A percentile compares a stretch with the other conserved stretches of the same genome.
Evolutionary conservation across 2,329 filamentous ascomycete genomes (phyloP).

Genomic region (Colletotrichum sp.): DNA sequence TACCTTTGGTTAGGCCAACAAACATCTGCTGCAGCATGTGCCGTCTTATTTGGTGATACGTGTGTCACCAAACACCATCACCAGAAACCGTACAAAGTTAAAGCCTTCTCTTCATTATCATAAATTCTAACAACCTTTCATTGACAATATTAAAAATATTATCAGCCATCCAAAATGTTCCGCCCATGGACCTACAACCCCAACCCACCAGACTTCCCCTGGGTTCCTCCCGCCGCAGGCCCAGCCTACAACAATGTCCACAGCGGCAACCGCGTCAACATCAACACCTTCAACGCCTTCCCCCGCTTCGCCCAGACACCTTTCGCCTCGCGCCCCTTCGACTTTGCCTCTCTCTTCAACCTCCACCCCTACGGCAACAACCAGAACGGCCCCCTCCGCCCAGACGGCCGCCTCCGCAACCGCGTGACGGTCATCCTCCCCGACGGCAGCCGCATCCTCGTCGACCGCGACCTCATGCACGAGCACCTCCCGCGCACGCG

Average conservation of each 20-base stretch:
- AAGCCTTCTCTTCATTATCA: not conserved
- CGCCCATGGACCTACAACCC: not conserved
- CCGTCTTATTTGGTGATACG: not conserved
- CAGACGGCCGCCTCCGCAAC: constrained; percentile 1
- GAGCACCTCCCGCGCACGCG: constrained; percentile 17
- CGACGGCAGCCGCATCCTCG: not conserved
- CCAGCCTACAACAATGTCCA: not conserved
- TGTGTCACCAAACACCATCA: not conserved
- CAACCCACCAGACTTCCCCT: not conserved
- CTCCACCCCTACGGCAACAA: not conserved
- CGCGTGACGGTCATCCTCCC: constrained; percentile 14
- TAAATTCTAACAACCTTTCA: rapidly evolving
- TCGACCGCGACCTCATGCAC: constrained; percentile 11
- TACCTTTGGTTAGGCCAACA: not conserved
- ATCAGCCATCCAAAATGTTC: not conserved
- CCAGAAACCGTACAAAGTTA: not conserved
- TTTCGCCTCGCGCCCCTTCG: not conserved
- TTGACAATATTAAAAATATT: not conserved
- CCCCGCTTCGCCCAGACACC: not conserved
- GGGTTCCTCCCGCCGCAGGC: not conserved
- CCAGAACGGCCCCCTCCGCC: not conserved
- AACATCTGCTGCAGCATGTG: not conserved
- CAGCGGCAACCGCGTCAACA: not conserved
- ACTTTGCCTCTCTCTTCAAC: not conserved
- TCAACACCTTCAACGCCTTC: constrained; percentile 1